A percentile compares a stretch with the other conserved stretches of the same genome.
phyloP scores from a whole-genome alignment of 768 basidiomycete species.

The Podaxis mareebaensis region DNA sequence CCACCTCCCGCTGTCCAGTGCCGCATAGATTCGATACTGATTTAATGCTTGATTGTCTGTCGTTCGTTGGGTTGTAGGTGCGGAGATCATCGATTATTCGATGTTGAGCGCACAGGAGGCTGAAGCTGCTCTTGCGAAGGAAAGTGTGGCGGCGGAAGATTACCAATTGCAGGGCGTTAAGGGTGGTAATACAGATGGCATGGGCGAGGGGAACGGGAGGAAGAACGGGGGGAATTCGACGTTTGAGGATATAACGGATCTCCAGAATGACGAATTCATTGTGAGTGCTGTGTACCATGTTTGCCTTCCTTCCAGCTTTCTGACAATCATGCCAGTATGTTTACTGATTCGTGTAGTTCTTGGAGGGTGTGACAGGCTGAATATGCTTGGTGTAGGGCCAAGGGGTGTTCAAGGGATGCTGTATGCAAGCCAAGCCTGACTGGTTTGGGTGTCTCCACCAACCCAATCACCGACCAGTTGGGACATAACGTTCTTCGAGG shows the following conservation, averaged over 20 bases:
- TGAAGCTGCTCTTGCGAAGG: not conserved
- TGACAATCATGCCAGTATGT: not conserved
- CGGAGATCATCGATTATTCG: slow-evolving; percentile 22
- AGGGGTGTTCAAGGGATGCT: slow-evolving; percentile 61
- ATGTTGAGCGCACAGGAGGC: slow-evolving; percentile 17
- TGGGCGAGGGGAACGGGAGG: slow-evolving; percentile 9
- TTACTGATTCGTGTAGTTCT: not conserved
- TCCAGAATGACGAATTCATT: slow-evolving; percentile 29
- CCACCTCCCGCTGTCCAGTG: not conserved
- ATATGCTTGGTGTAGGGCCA: no score
- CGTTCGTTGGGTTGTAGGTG: slow-evolving; percentile 3
- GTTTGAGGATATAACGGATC: slow-evolving; percentile 27
- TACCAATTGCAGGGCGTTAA: not conserved
- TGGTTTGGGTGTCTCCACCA: slow-evolving; percentile 52
- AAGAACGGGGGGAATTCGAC: slow-evolving; percentile 17
- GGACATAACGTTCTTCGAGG: slow-evolving; percentile 63
- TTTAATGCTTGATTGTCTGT: no score
- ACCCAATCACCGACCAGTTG: slow-evolving; percentile 67
- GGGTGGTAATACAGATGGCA: not conserved
- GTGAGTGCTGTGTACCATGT: slow-evolving; percentile 15
- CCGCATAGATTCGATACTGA: no score
- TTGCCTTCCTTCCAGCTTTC: not conserved
- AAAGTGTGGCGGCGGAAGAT: not conserved
- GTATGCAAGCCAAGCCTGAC: slow-evolving; percentile 79
- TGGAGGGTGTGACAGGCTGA: no score